Conservation (phyloP, 176 grass and related monocot genomes). For the Olyra latifolia region DNA sequence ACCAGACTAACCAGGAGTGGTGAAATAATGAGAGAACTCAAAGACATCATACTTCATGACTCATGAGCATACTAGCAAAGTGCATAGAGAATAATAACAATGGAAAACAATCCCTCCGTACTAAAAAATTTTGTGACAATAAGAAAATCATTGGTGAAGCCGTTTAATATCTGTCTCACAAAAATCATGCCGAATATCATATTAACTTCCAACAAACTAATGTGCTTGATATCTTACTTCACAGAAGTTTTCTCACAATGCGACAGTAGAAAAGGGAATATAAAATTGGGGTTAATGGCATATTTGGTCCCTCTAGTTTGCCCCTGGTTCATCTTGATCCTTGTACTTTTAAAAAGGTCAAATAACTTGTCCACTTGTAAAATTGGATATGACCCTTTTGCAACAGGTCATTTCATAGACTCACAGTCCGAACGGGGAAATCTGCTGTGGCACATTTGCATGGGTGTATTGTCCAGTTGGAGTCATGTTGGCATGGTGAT, state of each 20-base stretch:
- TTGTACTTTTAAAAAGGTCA: neutral
- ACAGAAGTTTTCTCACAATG: neutral
- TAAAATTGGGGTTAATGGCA: neutral
- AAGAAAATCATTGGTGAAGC: neutral
- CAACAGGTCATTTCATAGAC: neutral
- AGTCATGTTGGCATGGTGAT: conserved; percentile 22
- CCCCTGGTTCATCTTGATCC: neutral
- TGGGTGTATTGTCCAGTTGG: conserved; percentile 2
- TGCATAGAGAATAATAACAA: neutral
- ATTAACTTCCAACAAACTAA: conserved; percentile 16
- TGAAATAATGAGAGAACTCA: neutral
- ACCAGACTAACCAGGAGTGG: neutral
- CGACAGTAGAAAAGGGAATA: neutral
- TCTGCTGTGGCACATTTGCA: neutral
- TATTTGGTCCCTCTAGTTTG: neutral
- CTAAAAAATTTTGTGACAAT: neutral
- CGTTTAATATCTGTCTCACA: conserved; percentile 1
- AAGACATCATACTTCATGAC: neutral
- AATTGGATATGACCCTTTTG: neutral
- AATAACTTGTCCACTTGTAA: neutral
- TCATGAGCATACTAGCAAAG: neutral
- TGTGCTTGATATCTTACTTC: conserved; percentile 10
- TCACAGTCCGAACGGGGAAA: conserved; percentile 2
- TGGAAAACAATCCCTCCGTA: conserved; percentile 12
- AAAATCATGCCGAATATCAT: conserved; percentile 14